These are phyloP conservation scores for Populus euphratica DNA, from an alignment of 345 rosid genomes.

Conservation along the genomic window DNA sequence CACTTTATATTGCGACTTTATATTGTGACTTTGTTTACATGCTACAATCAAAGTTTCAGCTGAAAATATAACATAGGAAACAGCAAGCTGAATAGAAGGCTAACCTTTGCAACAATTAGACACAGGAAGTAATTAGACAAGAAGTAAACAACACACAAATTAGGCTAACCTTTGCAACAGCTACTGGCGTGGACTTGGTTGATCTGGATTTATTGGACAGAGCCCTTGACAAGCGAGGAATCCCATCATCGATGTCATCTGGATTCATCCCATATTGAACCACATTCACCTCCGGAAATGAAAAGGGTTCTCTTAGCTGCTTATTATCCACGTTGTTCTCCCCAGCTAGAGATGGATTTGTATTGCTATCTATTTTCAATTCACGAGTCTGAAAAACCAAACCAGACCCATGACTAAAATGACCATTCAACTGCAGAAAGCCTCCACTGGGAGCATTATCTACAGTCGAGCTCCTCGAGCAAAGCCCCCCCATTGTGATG, in stretches of 20 bases:
- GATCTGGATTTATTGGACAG: slow-evolving; percentile 72
- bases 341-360: slow-evolving; percentile 38
- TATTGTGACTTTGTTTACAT: not conserved
- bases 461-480: slow-evolving; percentile 92
- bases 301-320: slow-evolving; percentile 44
- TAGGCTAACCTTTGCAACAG: slow-evolving; percentile 69
- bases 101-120: no score
- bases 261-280: slow-evolving; percentile 36
- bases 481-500: slow-evolving; percentile 84
- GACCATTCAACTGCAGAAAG: slow-evolving; percentile 63
- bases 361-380: slow-evolving; percentile 37
- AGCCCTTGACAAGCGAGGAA: slow-evolving; percentile 65
- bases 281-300: slow-evolving; percentile 45
- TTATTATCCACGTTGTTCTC: slow-evolving; percentile 44
- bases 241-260: slow-evolving; percentile 60
- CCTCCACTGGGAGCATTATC: slow-evolving; percentile 90
- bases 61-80: not conserved
- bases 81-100: slow-evolving; percentile 1
- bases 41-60: not conserved
- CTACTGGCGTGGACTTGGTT: slow-evolving; percentile 69
- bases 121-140: not conserved
- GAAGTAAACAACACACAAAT: not conserved
- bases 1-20: not conserved
- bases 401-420: slow-evolving; percentile 37
- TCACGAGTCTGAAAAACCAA: slow-evolving; percentile 48